phyloP scores from a whole-genome alignment of 306 rosid species.

The Delonix regia region DNA sequence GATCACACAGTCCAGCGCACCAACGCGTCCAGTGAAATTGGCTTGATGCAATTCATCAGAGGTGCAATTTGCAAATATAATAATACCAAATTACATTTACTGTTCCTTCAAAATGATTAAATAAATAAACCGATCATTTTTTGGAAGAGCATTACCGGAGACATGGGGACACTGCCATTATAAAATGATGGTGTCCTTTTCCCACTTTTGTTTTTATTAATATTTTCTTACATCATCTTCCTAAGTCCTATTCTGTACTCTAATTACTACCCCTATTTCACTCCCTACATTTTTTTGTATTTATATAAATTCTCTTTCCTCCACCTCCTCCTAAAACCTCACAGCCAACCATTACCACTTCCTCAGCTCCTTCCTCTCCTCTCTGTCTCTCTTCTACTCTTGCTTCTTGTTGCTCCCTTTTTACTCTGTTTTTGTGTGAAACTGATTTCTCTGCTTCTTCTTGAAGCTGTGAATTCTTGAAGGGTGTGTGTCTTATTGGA shows the following conservation, averaged over 20 bases:
- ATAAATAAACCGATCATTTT: background rate
- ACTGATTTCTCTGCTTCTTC: constrained; percentile 17
- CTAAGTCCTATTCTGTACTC: constrained; percentile 33
- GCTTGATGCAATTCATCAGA: constrained; percentile 41
- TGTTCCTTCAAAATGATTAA: background rate
- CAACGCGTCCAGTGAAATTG: constrained; percentile 34
- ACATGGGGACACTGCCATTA: constrained; percentile 63
- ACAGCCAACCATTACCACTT: background rate
- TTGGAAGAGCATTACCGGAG: constrained; percentile 41
- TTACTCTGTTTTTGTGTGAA: constrained; percentile 8
- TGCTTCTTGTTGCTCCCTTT: background rate
- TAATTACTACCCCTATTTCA: constrained; percentile 38
- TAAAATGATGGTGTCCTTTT: constrained; percentile 56
- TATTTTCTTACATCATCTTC: constrained; percentile 44
- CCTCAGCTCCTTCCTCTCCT: background rate
- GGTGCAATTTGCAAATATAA: constrained; percentile 42
- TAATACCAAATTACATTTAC: background rate
- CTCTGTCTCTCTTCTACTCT: background rate
- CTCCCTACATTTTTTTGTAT: constrained; percentile 28
- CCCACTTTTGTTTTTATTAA: constrained; percentile 63
- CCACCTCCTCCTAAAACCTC: constrained; percentile 18
- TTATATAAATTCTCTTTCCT: constrained; percentile 47
- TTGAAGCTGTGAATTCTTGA: constrained; percentile 8
- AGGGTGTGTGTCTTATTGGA: constrained; percentile 26
- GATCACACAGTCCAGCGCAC: constrained; percentile 42